Conservation (phyloP, 805 yeast genomes). For the Candida hungchunana region DNA sequence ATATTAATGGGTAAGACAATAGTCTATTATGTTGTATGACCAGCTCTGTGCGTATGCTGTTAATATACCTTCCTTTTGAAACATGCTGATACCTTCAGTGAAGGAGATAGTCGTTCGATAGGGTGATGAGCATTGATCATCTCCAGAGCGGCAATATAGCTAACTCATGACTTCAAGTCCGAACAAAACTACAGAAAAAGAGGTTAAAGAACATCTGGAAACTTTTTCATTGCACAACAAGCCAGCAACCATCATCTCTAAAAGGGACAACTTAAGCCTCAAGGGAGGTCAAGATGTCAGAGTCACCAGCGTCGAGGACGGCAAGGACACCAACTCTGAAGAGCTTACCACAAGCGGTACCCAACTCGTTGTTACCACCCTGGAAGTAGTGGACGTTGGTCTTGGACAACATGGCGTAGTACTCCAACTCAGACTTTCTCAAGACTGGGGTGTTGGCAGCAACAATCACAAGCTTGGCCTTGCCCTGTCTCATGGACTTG, state of each 20-base stretch:
- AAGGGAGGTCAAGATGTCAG: constrained; percentile 82
- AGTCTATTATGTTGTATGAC: no score
- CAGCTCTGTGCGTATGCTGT: no score
- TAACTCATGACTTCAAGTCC: no score
- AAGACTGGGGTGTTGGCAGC: constrained; percentile 99
- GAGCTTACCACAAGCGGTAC: constrained; percentile 99
- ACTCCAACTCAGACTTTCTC: constrained; percentile 99
- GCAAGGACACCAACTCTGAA: constrained; percentile 99
- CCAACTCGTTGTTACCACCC: constrained; percentile 99
- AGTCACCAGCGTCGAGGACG: constrained; percentile 98
- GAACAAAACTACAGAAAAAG: no score
- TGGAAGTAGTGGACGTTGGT: constrained; percentile 96
- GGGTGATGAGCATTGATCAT: no score
- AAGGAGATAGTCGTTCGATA: no score
- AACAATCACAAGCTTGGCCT: constrained; percentile 96
- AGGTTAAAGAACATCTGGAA: constrained; percentile 7
- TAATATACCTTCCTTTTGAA: no score
- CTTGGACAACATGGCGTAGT: constrained; percentile 99
- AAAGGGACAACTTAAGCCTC: constrained; percentile 20
- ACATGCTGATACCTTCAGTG: no score
- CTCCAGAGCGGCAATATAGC: no score
- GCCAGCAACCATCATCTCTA: constrained; percentile 1
- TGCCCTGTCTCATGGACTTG: constrained; percentile 97
- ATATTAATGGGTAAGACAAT: no score
- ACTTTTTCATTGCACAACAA: constrained; percentile 5